Evolutionary conservation across 83 land plant species (phyloP).

Genomic region (Thuja plicata): DNA sequence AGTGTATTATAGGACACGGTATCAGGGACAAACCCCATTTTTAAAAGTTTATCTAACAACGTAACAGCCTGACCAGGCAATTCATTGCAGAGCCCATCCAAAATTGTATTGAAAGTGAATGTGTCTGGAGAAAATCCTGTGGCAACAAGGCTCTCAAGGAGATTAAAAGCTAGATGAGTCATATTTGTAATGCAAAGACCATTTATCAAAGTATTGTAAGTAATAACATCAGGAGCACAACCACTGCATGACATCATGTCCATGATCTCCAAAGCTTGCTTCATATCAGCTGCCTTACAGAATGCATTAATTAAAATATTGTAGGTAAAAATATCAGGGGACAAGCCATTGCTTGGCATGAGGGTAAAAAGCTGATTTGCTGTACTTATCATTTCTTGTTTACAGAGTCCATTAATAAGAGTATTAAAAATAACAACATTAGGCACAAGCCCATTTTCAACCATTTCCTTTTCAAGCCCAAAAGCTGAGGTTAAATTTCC

Average conservation of each 20-base stretch:
- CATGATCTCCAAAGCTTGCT: constrained; percentile 31
- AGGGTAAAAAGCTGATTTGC: constrained; percentile 38
- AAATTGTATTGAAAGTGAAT: constrained; percentile 62
- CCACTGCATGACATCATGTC: constrained; percentile 39
- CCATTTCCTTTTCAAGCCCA: constrained; percentile 51
- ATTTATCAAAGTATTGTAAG: constrained; percentile 58
- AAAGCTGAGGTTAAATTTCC: constrained; percentile 49
- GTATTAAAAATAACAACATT: constrained; percentile 50
- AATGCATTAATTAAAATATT: constrained; percentile 59
- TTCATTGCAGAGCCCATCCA: constrained; percentile 54
- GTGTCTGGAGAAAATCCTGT: constrained; percentile 52
- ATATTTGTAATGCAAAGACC: constrained; percentile 31
- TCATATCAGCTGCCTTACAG: constrained; percentile 45
- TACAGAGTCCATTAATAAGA: constrained; percentile 62
- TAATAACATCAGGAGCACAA: constrained; percentile 59
- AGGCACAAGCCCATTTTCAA: constrained; percentile 50
- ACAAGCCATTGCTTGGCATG: constrained; percentile 36
- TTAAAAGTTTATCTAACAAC: constrained; percentile 48
- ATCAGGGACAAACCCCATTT: constrained; percentile 63
- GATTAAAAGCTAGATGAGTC: constrained; percentile 44
- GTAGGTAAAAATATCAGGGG: constrained; percentile 61
- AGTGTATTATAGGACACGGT: constrained; percentile 48
- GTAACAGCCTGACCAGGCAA: constrained; percentile 53
- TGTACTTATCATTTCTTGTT: constrained; percentile 36
- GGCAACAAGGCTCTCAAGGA: constrained; percentile 47